phyloP scores from a whole-genome alignment of 2,329 filamentous ascomycete species.

The Tolypocladium cylindrosporum region DNA sequence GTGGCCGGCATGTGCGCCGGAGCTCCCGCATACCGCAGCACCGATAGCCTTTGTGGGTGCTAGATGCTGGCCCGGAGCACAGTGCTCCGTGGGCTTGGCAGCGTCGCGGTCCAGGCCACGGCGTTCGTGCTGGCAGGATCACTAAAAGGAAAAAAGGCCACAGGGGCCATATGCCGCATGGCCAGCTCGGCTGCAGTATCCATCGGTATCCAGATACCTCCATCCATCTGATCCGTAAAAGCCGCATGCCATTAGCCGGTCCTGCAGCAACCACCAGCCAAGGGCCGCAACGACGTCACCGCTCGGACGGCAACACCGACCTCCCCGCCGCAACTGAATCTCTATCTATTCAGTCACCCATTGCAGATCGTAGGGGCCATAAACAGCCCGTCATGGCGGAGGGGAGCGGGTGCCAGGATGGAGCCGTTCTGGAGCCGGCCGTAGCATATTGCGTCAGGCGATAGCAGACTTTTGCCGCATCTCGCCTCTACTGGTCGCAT shows the following conservation, averaged over 20 bases:
- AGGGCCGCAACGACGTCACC: background rate
- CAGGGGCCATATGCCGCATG: background rate
- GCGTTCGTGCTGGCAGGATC: background rate
- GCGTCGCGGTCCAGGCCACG: background rate
- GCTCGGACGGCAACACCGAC: background rate
- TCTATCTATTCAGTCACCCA: background rate
- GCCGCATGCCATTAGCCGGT: background rate
- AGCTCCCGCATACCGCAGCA: background rate
- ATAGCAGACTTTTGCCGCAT: constrained; percentile 5
- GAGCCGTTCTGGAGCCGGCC: background rate
- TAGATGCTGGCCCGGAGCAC: background rate
- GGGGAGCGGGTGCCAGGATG: background rate
- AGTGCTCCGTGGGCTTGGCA: background rate
- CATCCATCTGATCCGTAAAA: background rate
- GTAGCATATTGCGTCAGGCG: constrained; percentile 5
- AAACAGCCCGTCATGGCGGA: background rate
- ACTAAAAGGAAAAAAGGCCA: no score
- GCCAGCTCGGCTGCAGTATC: background rate
- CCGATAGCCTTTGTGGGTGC: background rate
- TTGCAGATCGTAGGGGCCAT: background rate
- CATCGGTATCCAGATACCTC: background rate
- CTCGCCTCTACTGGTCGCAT: background rate
- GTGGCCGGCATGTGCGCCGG: background rate
- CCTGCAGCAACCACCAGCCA: background rate
- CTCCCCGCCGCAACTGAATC: background rate